A percentile compares a stretch with the other conserved stretches of the same genome.
Evolutionary conservation across 257 asterid species (phyloP).

Genomic region (Solanum chiquidenum): DNA sequence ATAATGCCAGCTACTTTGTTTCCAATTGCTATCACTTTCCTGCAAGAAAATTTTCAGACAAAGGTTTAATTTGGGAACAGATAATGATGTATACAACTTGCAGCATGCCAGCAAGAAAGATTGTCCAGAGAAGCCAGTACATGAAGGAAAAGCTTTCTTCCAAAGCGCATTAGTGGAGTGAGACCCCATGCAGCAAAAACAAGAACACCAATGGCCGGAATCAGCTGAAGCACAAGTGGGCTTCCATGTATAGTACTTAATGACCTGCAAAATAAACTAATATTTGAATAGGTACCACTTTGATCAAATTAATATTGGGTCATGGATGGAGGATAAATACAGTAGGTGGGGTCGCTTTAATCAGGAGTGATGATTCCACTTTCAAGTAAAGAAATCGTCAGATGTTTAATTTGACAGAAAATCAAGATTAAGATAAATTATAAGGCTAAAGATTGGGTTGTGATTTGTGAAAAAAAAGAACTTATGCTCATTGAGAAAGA

Average conservation of each 20-base stretch:
- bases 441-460: neutral
- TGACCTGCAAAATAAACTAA: slow-evolving; percentile 14
- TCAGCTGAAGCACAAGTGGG: slow-evolving; percentile 18
- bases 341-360: neutral
- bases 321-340: neutral
- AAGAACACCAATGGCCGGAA: slow-evolving; percentile 39
- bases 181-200: slow-evolving; percentile 83
- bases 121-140: slow-evolving; percentile 25
- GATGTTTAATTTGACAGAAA: neutral
- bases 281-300: neutral
- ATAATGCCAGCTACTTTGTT: slow-evolving; percentile 62
- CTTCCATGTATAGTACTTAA: slow-evolving; percentile 7
- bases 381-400: neutral
- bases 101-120: slow-evolving; percentile 4
- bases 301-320: neutral
- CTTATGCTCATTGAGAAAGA: neutral
- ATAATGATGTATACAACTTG: neutral
- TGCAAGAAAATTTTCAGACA: slow-evolving; percentile 18
- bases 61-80: neutral
- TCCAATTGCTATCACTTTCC: slow-evolving; percentile 77
- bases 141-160: slow-evolving; percentile 48
- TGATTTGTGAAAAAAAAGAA: neutral
- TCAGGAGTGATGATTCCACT: neutral
- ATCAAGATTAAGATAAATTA: neutral
- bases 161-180: slow-evolving; percentile 56